phyloP scores from a whole-genome alignment of 2,329 filamentous ascomycete species.

The Arthrobotrys megalospora region DNA sequence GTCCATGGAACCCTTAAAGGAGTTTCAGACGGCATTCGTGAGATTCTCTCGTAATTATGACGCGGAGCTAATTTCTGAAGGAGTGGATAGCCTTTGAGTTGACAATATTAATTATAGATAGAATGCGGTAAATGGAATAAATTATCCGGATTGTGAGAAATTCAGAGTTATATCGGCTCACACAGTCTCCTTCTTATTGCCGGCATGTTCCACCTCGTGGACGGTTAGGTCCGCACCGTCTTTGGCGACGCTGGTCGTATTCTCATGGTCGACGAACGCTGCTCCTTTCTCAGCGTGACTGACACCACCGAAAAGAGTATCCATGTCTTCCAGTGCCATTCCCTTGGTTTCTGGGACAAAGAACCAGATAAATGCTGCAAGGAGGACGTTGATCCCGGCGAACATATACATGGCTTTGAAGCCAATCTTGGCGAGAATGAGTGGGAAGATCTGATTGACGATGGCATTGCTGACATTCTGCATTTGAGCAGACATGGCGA shows the following conservation, averaged over 20 bases:
- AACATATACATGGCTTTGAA: conserved; percentile 62
- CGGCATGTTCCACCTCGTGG: conserved; percentile 11
- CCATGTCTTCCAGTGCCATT: conserved; percentile 73
- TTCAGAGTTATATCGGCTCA: neutral
- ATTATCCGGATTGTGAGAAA: neutral
- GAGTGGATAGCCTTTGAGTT: too few relatives aligned
- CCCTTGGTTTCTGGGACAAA: conserved; percentile 59
- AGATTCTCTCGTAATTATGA: too few relatives aligned
- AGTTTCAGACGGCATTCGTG: too few relatives aligned
- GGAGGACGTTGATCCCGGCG: conserved; percentile 55
- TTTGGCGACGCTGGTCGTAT: neutral
- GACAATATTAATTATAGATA: too few relatives aligned
- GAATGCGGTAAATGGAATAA: too few relatives aligned
- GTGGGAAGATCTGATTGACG: conserved; percentile 44
- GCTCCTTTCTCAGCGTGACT: conserved; percentile 74
- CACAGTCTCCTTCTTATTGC: conserved; percentile 24
- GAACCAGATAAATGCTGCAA: conserved; percentile 53
- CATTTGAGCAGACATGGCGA: conserved; percentile 75
- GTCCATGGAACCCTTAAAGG: too few relatives aligned
- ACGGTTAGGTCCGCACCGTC: conserved; percentile 18
- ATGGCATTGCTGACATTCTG: conserved; percentile 54
- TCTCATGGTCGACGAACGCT: conserved; percentile 67
- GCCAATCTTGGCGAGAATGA: conserved; percentile 47
- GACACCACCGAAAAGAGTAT: conserved; percentile 72
- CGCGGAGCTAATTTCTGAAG: too few relatives aligned